These are phyloP conservation scores for Melastoma malabathricum DNA, from an alignment of 345 rosid species.

Conservation along the genomic window DNA sequence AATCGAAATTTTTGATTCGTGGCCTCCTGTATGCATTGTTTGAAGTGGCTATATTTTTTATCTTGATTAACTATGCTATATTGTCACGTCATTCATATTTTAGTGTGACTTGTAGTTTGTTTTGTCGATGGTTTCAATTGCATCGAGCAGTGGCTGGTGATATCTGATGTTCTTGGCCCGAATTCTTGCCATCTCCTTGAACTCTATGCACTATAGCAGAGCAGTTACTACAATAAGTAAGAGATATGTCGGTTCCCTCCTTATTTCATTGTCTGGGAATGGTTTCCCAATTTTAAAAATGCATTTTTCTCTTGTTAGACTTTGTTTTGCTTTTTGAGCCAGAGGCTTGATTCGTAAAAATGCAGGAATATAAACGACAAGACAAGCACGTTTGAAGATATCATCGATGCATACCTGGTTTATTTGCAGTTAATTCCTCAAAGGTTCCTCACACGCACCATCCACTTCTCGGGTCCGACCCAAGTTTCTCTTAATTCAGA, in stretches of 20 bases:
- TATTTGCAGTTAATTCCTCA: conserved; percentile 51
- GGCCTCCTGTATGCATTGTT: no score
- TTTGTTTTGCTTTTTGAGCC: no score
- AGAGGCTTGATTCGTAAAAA: conserved; percentile 3
- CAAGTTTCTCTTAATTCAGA: conserved; percentile 13
- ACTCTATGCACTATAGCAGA: conserved; percentile 84
- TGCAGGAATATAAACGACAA: conserved; percentile 56
- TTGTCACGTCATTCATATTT: conserved; percentile 9
- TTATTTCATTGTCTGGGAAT: no score
- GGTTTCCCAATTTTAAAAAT: no score
- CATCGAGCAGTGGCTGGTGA: conserved; percentile 56
- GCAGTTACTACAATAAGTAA: conserved; percentile 64
- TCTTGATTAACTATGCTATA: neutral
- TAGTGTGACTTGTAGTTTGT: neutral
- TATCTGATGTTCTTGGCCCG: conserved; percentile 83
- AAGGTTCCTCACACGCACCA: no score
- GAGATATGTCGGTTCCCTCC: neutral
- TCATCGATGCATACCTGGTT: conserved; percentile 80
- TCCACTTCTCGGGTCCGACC: no score
- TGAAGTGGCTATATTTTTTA: no score
- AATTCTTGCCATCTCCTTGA: conserved; percentile 89
- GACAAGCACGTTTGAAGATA: conserved; percentile 68
- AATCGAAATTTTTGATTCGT: conserved; percentile 6
- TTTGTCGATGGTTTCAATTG: conserved; percentile 4
- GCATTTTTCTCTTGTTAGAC: neutral